Percentiles rank a stretch among this genome's conserved stretches.
phyloP scores from a whole-genome alignment of 352 stramenopile species.

The Pythium graminicola region DNA sequence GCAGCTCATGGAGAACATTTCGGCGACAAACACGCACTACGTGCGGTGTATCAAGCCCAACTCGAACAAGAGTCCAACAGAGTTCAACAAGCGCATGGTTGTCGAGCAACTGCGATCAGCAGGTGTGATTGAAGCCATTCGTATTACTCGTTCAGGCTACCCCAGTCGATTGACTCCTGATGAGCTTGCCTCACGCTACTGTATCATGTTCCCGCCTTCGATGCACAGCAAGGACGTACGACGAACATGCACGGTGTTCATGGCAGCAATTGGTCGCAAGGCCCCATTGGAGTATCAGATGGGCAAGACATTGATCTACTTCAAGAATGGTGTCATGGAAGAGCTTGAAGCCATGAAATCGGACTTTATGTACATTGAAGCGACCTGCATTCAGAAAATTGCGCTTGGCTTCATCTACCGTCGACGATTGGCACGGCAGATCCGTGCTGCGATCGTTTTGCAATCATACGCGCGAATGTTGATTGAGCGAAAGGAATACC shows the following conservation, averaged over 20 bases:
- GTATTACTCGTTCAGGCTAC: constrained; percentile 77
- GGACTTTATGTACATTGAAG: constrained; percentile 88
- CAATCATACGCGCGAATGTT: constrained; percentile 79
- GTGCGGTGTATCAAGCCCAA: constrained; percentile 90
- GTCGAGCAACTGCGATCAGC: constrained; percentile 82
- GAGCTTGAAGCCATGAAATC: constrained; percentile 91
- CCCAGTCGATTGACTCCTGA: constrained; percentile 70
- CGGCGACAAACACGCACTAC: constrained; percentile 51
- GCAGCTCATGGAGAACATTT: constrained; percentile 75
- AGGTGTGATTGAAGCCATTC: constrained; percentile 81
- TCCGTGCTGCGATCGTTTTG: constrained; percentile 62
- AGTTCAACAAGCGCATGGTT: constrained; percentile 64
- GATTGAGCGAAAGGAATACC: constrained; percentile 67
- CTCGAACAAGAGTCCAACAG: constrained; percentile 44
- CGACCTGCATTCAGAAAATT: constrained; percentile 80
- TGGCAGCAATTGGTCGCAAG: constrained; percentile 76
- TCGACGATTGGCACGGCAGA: constrained; percentile 53
- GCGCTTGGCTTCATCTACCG: constrained; percentile 76
- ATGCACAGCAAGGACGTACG: constrained; percentile 78
- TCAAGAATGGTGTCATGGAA: constrained; percentile 94
- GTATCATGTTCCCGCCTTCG: constrained; percentile 85
- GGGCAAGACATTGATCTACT: constrained; percentile 95
- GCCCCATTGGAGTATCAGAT: constrained; percentile 85
- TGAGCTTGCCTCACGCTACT: constrained; percentile 80
- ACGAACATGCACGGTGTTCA: constrained; percentile 73